Percentiles rank a stretch among this genome's conserved stretches.
phyloP scores from a whole-genome alignment of 164 flowering plant species.

The Houttuynia cordata region DNA sequence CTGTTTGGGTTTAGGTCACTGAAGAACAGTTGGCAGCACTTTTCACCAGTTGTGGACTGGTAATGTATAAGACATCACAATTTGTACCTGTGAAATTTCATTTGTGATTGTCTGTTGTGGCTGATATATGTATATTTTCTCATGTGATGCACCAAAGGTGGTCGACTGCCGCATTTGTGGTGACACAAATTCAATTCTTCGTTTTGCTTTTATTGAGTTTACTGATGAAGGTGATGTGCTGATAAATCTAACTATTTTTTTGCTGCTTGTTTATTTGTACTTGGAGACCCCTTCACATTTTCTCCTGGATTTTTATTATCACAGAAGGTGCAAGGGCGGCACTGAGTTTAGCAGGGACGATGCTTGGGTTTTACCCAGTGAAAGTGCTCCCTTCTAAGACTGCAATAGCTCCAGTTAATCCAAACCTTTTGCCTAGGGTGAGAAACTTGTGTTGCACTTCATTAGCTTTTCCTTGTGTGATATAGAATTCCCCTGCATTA shows the following conservation, averaged over 20 bases:
- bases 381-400: constrained; percentile 80
- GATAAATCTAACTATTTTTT: not conserved
- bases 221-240: constrained; percentile 49
- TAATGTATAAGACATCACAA: constrained; percentile 3
- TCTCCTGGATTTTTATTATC: constrained; percentile 6
- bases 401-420: constrained; percentile 86
- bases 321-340: constrained; percentile 72
- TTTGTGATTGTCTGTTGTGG: not conserved
- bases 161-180: constrained; percentile 78
- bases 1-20: constrained; percentile 18
- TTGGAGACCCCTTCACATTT: constrained; percentile 2
- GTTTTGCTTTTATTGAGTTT: constrained; percentile 76
- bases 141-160: constrained; percentile 27
- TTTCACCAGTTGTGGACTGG: constrained; percentile 64
- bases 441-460: constrained; percentile 6
- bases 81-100: not conserved
- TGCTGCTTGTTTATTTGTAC: not conserved
- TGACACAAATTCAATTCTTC: constrained; percentile 69
- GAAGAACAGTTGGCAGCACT: constrained; percentile 76
- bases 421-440: constrained; percentile 73
- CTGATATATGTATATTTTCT: not conserved
- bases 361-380: constrained; percentile 77
- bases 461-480: not conserved
- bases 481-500: not conserved
- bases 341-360: constrained; percentile 56